phyloP scores from a whole-genome alignment of 345 rosid genomes.

The Kandelia obovata region DNA sequence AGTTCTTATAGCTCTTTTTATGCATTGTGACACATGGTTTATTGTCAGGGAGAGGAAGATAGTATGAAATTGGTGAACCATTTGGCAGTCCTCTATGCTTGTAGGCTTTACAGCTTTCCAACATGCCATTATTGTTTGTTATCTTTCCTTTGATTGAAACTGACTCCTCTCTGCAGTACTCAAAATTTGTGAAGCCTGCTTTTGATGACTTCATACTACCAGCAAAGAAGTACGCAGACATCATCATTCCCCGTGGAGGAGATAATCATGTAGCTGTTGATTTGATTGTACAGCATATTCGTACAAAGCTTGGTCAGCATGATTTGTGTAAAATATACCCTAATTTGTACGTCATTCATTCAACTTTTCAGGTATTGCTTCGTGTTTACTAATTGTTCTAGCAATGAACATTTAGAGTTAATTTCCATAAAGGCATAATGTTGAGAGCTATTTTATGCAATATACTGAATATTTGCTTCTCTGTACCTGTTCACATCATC shows the following conservation, averaged over 20 bases:
- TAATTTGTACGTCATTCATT: conserved; percentile 84
- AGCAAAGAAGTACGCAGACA: conserved; percentile 95
- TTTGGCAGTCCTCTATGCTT: background rate
- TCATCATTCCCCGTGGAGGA: conserved; percentile 98
- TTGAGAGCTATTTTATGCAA: background rate
- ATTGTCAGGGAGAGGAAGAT: too few species aligned
- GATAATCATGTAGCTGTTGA: conserved; percentile 98
- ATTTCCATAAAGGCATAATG: background rate
- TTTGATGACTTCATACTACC: conserved; percentile 99
- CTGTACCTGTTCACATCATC: conserved; percentile 4
- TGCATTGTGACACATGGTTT: too few species aligned
- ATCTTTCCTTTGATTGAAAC: background rate
- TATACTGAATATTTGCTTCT: background rate
- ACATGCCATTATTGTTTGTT: background rate
- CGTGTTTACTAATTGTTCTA: conserved; percentile 4
- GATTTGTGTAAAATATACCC: conserved; percentile 98
- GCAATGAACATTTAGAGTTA: background rate
- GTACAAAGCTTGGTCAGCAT: conserved; percentile 96
- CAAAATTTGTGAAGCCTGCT: conserved; percentile 98
- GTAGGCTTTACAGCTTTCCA: background rate
- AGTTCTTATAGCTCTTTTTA: too few species aligned
- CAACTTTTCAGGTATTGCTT: conserved; percentile 87
- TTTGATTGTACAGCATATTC: conserved; percentile 95
- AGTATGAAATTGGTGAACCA: too few species aligned
- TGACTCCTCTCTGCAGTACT: conserved; percentile 66